Base-by-base conservation (phyloP, 768 basidiomycete genomes). In the Stropharia rugosoannulata region DNA sequence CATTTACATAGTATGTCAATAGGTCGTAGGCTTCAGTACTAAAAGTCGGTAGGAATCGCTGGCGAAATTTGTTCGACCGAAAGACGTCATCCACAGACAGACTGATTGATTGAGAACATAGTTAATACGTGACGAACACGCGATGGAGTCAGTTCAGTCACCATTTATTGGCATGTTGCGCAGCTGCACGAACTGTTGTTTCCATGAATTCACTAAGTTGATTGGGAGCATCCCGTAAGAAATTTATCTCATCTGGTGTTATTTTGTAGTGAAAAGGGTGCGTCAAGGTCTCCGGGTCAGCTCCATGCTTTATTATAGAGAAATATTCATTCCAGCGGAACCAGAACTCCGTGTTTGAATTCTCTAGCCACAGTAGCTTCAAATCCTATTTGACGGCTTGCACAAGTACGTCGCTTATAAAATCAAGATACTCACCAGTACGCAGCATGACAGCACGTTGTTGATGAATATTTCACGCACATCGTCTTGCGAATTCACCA, bases 321-420 rank as follows among this genome's bases (percentile, higher is more conserved):
- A 75, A 72, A 61, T 79, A 80, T 60, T 77, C 71, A 42, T 77
- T 71, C 58, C 76, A 75, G 6, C 70, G 70, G 38, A 72, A 54
- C 63, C 73, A 68, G 53, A 74, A 73, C 35, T 73, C 66, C 5
- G 68, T 56, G 50, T 73, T 63, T 15, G 69, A 72, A 18, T 55
- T 48, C 18, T 56, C 50, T 3, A 67, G 62, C 70, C 73, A 74
- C n/a, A 69, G 51, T n/a, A 63, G 56, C 55, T 69, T 64, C 22
- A 77, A 51, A 55, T 77, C 73, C 75, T 75, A 40, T 9, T 44
- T 5, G 40, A 36, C 32, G 27, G 3, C 15, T 39, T n/a, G 45
- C 27, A 29, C 15, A 18, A 43, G 10, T 41, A 58, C 15, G 8
- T n/a, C 9, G 9, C 29, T 15, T 35, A 29, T 39, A 27, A 40